phyloP scores from a whole-genome alignment of 768 basidiomycete species.

The Gloeostereum incarnatum region DNA sequence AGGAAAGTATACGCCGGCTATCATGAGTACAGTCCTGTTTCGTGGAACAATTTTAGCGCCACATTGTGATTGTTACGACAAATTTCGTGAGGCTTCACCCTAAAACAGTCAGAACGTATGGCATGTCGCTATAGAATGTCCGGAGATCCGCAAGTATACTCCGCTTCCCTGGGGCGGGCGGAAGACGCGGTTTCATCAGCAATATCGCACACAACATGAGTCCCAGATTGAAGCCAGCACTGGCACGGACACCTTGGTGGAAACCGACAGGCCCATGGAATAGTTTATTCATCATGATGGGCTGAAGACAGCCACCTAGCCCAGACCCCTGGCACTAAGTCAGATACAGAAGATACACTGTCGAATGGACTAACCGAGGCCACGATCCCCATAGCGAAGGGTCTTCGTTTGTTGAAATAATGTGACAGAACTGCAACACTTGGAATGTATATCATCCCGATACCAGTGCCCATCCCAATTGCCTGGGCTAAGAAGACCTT shows the following conservation, averaged over 20 bases:
- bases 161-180: slow-evolving; percentile 21
- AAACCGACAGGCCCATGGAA: slow-evolving; percentile 38
- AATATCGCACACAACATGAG: slow-evolving; percentile 25
- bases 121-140: slow-evolving; percentile 29
- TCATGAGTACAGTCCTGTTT: slow-evolving; percentile 22
- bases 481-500: slow-evolving; percentile 40
- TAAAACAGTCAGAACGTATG: slow-evolving; percentile 32
- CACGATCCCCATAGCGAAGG: slow-evolving; percentile 40
- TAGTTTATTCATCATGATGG: slow-evolving; percentile 52
- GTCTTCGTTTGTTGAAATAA: slow-evolving; percentile 35
- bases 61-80: not conserved
- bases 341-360: slow-evolving; percentile 8
- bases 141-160: slow-evolving; percentile 18
- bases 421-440: slow-evolving; percentile 36
- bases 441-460: slow-evolving; percentile 37
- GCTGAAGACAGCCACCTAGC: slow-evolving; percentile 50
- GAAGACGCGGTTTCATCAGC: slow-evolving; percentile 34
- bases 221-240: slow-evolving; percentile 29
- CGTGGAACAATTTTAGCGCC: not conserved
- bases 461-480: slow-evolving; percentile 34
- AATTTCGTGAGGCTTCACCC: slow-evolving; percentile 23
- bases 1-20: slow-evolving; percentile 35
- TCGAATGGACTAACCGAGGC: slow-evolving; percentile 23
- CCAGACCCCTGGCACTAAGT: slow-evolving; percentile 32
- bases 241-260: slow-evolving; percentile 42